Evolutionary conservation across 306 rosid species (phyloP), one percentile per base, ranked within the genome.

Genomic region (Cyclanthera cordifolia): DNA sequence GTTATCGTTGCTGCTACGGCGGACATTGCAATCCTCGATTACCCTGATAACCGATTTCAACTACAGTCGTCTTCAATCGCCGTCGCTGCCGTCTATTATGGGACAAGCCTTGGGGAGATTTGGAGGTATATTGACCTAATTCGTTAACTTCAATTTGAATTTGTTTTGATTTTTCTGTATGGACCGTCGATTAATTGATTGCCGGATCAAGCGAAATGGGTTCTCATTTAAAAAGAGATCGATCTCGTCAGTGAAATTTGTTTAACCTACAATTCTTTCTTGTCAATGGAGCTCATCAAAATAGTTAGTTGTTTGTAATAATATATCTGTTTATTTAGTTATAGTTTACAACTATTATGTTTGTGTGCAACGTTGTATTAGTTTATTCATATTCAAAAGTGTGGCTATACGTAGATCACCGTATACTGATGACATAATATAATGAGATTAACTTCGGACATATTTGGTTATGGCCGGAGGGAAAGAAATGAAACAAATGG

Each of bases 61-160:
- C 19, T 4, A 17, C 67, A 34, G 27, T 32, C 25, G 23, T 68
- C 25, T 67, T 23, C 72, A n/a, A 10, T 34, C 47, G 20, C 32
- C 17, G 15, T 3, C 64, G 45, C 14, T 15, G 52, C 41, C 28
- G 56, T 28, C 15, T 43, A 39, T 41, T 76, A 88, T 88, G 91
- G 89, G 91, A 56, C 89, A 85, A 74, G 30, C 82, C 52, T 61
- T 88, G 16, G 78, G 78, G 67, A 79, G 56, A 60, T 20, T 88
- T 23, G 79, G 81, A 70, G 95, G 95, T 84, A 76, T 3, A 5
- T 19, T 69, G 6, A 50, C 72, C 69, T 45, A 13, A 24, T 0
- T 12, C 28, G 2, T 2, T 19, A 17, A 0, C 47, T 19, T 69
- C 49, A 14, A 6, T 69, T 69, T 11, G 32, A 10, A 50, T 50